Base-by-base conservation (phyloP, 179 eudicot genomes). In the Monotropa hypopitys region DNA sequence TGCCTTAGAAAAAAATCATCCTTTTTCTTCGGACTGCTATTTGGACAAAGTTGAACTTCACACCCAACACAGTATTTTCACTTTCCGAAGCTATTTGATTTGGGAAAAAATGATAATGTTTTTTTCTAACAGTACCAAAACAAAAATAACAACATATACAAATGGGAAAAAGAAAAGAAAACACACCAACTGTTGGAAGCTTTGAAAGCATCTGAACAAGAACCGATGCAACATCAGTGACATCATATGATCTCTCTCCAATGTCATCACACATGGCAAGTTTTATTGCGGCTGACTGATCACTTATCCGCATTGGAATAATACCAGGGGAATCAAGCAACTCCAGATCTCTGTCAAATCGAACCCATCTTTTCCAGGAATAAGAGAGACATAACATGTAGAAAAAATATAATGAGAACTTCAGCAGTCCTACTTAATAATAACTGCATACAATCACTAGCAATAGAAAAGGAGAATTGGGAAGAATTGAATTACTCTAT, bases 211-310 rank as follows among this genome's bases (percentile, higher is more conserved):
- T 90, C 83, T 90, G 97, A 32, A 95, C 88, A 42, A 95, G 91
- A 82, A 95, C 81, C 20, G 91, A 90, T 38, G 99, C 99, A 78
- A 95, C 90, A 76, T 95, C 98, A 46, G 90, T 72, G 56, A 85
- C 82, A 84, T 91, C 86, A 86, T 95, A 95, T 42, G 98, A 89
- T 85, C 97, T 91, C 90, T 95, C 99, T 70, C 99, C 99, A 81
- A 95, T 93, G 82, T 95, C 99, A 79, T 95, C 99, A 83, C 99
- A 95, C 74, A 95, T 93, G 47, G 99, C 99, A 81, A 95, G 99
- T 84, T 93, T 95, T 80, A 95, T 87, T 45, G 99, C 99, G 53
- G 98, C 95, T 16, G 96, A 67, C 76, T 95, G 98, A 85, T 95
- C 98, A 85, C 87, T 88, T 68, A 95, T 87, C 84, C 96, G 89